phyloP scores from a whole-genome alignment of 2,329 filamentous ascomycete genomes.

The Stachybotrys echinatus region DNA sequence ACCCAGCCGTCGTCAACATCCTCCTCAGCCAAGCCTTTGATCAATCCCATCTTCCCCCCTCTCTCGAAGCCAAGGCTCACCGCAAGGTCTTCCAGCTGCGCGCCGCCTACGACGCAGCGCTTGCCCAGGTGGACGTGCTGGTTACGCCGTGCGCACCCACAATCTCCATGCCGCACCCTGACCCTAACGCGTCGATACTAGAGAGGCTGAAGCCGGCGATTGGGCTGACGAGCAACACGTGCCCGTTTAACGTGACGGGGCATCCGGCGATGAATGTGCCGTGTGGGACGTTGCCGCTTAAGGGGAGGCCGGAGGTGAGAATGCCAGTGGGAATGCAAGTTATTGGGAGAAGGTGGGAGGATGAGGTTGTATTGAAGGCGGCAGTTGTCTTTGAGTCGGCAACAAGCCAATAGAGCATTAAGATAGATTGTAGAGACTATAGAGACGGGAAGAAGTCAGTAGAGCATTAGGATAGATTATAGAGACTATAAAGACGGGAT shows the following conservation, averaged over 20 bases:
- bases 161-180: constrained; percentile 34
- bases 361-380: constrained; percentile 35
- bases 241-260: constrained; percentile 51
- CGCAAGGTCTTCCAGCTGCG: constrained; percentile 38
- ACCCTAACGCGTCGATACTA: constrained; percentile 10
- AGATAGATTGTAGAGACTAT: too few species aligned
- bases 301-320: constrained; percentile 27
- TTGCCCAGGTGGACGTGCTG: constrained; percentile 36
- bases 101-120: constrained; percentile 37
- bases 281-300: constrained; percentile 36
- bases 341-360: constrained; percentile 46
- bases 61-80: constrained; percentile 38
- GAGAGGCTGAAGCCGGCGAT: constrained; percentile 43
- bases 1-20: constrained; percentile 42
- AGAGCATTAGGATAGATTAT: background rate
- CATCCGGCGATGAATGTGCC: constrained; percentile 51
- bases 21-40: constrained; percentile 33
- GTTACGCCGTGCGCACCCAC: constrained; percentile 44
- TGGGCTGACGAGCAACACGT: constrained; percentile 51
- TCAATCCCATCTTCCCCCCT: constrained; percentile 14
- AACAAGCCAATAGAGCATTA: background rate
- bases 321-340: constrained; percentile 52
- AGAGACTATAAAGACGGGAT: too few species aligned
- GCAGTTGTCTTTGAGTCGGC: constrained; percentile 18
- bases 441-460: too few species aligned